These are phyloP conservation scores for Leucosporidium scottii DNA, from an alignment of 768 basidiomycete genomes.

Conservation along the genomic window DNA sequence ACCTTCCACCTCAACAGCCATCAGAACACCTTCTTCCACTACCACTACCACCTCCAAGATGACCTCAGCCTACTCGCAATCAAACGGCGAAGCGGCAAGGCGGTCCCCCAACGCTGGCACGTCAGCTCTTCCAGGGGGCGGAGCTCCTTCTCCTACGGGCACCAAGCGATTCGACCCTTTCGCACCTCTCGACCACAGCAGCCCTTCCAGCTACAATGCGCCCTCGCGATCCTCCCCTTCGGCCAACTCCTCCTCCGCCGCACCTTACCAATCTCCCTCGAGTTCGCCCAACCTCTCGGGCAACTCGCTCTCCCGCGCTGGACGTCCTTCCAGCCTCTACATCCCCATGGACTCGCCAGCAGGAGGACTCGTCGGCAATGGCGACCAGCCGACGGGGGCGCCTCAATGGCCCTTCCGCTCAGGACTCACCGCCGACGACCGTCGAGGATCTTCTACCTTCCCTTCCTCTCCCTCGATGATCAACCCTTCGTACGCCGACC, in stretches of 20 bases:
- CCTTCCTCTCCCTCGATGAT: conserved; percentile 21
- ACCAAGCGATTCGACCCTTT: neutral
- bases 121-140: too few species aligned
- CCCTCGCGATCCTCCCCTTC: neutral
- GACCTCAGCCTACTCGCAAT: too few species aligned
- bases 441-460: neutral
- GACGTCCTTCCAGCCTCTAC: conserved; percentile 23
- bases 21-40: too few species aligned
- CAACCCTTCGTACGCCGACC: conserved; percentile 29
- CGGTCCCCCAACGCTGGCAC: too few species aligned
- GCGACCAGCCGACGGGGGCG: neutral
- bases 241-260: neutral
- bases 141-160: too few species aligned
- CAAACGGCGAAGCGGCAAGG: too few species aligned
- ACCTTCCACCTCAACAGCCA: too few species aligned
- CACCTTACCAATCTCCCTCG: neutral
- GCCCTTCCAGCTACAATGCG: neutral
- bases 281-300: neutral
- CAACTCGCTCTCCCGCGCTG: conserved; percentile 1
- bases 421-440: neutral
- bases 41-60: too few species aligned
- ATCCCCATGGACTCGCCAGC: conserved; percentile 16
- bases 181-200: conserved; percentile 4
- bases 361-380: neutral
- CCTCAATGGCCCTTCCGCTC: neutral